Evolutionary conservation across 1,284 basidiomycete genomes (phyloP).

Genomic region (Neotropicomus parvogracilis): DNA sequence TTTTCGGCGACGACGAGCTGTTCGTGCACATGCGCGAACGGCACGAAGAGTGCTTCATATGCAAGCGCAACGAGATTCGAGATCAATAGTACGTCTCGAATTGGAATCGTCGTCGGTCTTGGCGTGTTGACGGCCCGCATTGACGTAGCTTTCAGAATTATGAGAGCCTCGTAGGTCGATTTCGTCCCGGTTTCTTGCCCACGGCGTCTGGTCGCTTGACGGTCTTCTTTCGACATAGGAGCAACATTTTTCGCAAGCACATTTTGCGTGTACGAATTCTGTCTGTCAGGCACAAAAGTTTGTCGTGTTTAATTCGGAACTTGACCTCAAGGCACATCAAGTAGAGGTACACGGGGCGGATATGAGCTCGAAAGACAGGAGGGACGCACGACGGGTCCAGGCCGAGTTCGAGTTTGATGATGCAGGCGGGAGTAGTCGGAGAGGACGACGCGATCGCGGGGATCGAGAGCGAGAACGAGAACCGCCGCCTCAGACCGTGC

Average conservation of each 20-base stretch:
- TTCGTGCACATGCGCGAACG: slow-evolving; percentile 90
- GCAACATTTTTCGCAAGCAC: slow-evolving; percentile 64
- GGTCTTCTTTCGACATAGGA: slow-evolving; percentile 45
- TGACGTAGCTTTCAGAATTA: slow-evolving; percentile 75
- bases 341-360: slow-evolving; percentile 81
- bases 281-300: slow-evolving; percentile 87
- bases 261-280: slow-evolving; percentile 76
- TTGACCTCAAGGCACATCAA: slow-evolving; percentile 93
- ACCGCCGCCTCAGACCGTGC: slow-evolving; percentile 39
- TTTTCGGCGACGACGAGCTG: slow-evolving; percentile 91
- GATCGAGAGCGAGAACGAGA: slow-evolving; percentile 47
- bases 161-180: slow-evolving; percentile 56
- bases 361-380: slow-evolving; percentile 76
- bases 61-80: slow-evolving; percentile 74
- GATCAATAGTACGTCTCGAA: slow-evolving; percentile 76
- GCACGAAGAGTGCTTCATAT: slow-evolving; percentile 97
- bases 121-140: neutral
- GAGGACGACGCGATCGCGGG: slow-evolving; percentile 41
- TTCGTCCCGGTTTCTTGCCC: neutral
- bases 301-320: slow-evolving; percentile 84
- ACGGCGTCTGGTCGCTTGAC: slow-evolving; percentile 6
- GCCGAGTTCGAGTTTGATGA: slow-evolving; percentile 80
- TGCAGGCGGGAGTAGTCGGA: slow-evolving; percentile 40
- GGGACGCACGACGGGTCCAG: slow-evolving; percentile 74
- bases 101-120: neutral